Percentiles rank a stretch among this genome's conserved stretches.
Evolutionary conservation across 2,329 filamentous ascomycete species (phyloP).

Genomic region (Lanzia echinophila): DNA sequence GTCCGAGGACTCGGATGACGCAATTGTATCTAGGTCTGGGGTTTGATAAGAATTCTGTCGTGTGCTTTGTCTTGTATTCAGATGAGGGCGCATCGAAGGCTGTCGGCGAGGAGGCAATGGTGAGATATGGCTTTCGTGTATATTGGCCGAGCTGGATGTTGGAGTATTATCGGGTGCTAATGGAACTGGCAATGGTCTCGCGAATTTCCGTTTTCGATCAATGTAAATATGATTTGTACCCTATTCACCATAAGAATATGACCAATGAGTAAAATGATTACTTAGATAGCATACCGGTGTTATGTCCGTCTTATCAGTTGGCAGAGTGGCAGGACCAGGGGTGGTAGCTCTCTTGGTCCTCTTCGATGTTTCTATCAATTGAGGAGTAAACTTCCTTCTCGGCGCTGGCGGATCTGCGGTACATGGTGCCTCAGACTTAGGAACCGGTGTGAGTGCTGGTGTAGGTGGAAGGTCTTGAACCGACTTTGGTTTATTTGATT

Average conservation of each 20-base stretch:
- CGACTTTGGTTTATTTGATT: slow-evolving; percentile 47
- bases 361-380: slow-evolving; percentile 74
- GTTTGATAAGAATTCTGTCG: slow-evolving; percentile 34
- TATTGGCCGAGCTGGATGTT: slow-evolving; percentile 14
- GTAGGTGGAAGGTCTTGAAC: slow-evolving; percentile 34
- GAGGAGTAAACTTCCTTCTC: slow-evolving; percentile 59
- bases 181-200: slow-evolving; percentile 16
- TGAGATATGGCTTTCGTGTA: slow-evolving; percentile 29
- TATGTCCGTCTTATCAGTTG: slow-evolving; percentile 66
- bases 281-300: slow-evolving; percentile 37
- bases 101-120: slow-evolving; percentile 35
- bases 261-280: background rate
- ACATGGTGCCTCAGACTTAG: slow-evolving; percentile 37
- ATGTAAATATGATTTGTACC: slow-evolving; percentile 26
- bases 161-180: background rate
- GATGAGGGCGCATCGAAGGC: slow-evolving; percentile 35
- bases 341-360: slow-evolving; percentile 64
- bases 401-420: slow-evolving; percentile 28
- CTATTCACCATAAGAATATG: background rate
- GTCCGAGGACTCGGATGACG: slow-evolving; percentile 32
- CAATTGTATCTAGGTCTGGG: slow-evolving; percentile 34
- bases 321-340: slow-evolving; percentile 52
- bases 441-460: slow-evolving; percentile 51
- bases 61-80: slow-evolving; percentile 36
- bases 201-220: slow-evolving; percentile 19